Evolutionary conservation across 176 grass and related monocot genomes (phyloP).

Genomic region (Coix lacrymajobi): DNA sequence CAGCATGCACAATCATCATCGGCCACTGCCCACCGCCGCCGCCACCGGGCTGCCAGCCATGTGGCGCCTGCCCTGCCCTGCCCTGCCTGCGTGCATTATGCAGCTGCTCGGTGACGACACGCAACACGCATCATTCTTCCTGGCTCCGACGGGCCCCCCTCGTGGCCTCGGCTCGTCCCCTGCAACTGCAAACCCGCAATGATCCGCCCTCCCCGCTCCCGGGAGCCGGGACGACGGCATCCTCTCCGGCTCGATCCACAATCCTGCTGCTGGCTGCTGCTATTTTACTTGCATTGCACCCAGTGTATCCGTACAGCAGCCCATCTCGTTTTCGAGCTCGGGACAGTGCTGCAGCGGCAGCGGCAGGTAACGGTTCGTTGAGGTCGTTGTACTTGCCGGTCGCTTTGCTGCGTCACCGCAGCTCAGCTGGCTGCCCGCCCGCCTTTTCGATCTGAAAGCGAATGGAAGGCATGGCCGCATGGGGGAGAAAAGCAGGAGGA

Average conservation of each 20-base stretch:
- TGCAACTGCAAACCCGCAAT: neutral
- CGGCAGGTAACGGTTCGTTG: neutral
- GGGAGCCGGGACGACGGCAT: neutral
- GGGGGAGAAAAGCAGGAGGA: no score
- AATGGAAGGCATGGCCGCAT: no score
- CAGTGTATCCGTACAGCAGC: no score
- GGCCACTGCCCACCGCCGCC: neutral
- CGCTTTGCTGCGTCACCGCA: neutral
- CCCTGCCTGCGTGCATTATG: neutral
- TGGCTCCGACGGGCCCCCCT: neutral
- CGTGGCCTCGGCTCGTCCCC: neutral
- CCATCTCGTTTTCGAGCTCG: neutral
- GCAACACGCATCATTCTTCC: neutral
- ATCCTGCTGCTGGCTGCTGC: no score
- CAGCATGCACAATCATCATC: neutral
- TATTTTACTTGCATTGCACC: no score
- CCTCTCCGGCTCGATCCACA: no score
- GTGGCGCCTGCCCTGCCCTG: neutral
- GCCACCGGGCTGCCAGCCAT: neutral
- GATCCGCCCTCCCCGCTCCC: neutral
- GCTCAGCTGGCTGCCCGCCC: neutral
- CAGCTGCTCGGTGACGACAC: neutral
- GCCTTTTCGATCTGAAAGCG: neutral
- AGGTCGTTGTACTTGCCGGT: slow-evolving; percentile 3
- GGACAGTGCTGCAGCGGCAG: no score